Conservation (phyloP, 129 eudicot species). For the Gnaphalium uliginosum region DNA sequence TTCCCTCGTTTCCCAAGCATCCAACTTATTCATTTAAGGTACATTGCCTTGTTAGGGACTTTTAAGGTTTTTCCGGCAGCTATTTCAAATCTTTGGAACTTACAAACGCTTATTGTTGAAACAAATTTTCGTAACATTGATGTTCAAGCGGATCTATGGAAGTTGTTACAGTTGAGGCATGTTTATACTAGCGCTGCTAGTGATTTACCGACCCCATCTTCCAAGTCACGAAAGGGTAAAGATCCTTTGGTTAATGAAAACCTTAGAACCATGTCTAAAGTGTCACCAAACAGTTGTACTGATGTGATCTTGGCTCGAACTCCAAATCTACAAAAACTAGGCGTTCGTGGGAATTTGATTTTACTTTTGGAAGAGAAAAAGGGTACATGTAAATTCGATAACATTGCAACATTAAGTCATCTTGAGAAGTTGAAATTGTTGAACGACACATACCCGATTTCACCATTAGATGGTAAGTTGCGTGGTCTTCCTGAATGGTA, state of each 20-base stretch:
- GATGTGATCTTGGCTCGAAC: slow-evolving; percentile 39
- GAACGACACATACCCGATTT: slow-evolving; percentile 44
- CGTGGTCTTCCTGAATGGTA: slow-evolving; percentile 31
- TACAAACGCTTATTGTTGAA: slow-evolving; percentile 40
- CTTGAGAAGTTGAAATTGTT: slow-evolving; percentile 51
- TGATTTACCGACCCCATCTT: slow-evolving; percentile 16
- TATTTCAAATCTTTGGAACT: slow-evolving; percentile 37
- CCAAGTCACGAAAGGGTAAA: slow-evolving; percentile 8
- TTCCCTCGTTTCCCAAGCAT: slow-evolving; percentile 15
- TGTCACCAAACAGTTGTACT: slow-evolving; percentile 32
- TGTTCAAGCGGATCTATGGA: slow-evolving; percentile 34
- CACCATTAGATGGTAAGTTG: slow-evolving; percentile 32
- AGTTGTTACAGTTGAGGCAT: slow-evolving; percentile 40
- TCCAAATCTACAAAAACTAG: slow-evolving; percentile 48
- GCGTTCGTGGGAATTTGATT: slow-evolving; percentile 43
- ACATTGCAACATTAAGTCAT: slow-evolving; percentile 33
- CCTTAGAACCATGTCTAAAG: slow-evolving; percentile 35
- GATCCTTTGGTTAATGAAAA: slow-evolving; percentile 18
- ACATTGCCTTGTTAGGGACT: slow-evolving; percentile 31
- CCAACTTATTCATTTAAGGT: slow-evolving; percentile 38
- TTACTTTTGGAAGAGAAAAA: slow-evolving; percentile 42
- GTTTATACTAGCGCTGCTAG: slow-evolving; percentile 26
- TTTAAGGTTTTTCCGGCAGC: slow-evolving; percentile 29
- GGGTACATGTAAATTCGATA: slow-evolving; percentile 34
- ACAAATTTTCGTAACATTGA: slow-evolving; percentile 13